Conservation (phyloP, 768 basidiomycete species). For the Leccinum sublutescens region DNA sequence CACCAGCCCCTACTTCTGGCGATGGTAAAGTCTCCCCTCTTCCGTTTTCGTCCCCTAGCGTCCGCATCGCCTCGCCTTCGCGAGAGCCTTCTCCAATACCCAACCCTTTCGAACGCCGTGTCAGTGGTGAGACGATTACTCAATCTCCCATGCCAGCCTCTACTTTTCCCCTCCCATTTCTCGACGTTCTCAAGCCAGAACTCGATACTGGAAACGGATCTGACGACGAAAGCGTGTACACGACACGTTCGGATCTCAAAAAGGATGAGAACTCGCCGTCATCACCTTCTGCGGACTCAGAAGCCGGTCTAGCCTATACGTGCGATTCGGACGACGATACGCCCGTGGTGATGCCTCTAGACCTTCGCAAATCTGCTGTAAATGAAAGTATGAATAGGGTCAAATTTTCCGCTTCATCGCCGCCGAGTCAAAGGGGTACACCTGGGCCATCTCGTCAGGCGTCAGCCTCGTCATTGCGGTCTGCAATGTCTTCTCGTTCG, state of each 20-base stretch:
- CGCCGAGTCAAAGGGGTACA: constrained; percentile 15
- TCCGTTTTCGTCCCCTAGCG: constrained; percentile 19
- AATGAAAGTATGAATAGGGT: constrained; percentile 24
- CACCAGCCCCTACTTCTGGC: constrained; percentile 2
- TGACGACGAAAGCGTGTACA: constrained; percentile 36
- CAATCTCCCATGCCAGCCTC: constrained; percentile 22
- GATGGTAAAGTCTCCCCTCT: constrained; percentile 20
- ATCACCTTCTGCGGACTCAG: constrained; percentile 32
- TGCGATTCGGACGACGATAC: constrained; percentile 34
- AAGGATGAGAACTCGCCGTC: constrained; percentile 14
- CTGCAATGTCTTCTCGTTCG: constrained; percentile 18
- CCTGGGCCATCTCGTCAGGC: constrained; percentile 27
- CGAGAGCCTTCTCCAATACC: constrained; percentile 56
- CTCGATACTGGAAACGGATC: constrained; percentile 26
- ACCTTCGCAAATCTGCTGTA: constrained; percentile 22
- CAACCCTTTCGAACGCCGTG: constrained; percentile 87
- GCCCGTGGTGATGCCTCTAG: constrained; percentile 30
- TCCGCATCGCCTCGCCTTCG: constrained; percentile 31
- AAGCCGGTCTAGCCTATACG: constrained; percentile 39
- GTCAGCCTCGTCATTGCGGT: constrained; percentile 26
- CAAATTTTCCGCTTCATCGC: constrained; percentile 34
- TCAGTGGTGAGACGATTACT: constrained; percentile 64
- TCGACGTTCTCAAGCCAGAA: constrained; percentile 49
- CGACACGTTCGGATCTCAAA: constrained; percentile 28
- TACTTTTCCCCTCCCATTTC: constrained; percentile 48